Percentiles rank a stretch among this genome's conserved stretches.
Evolutionary conservation across 2,329 filamentous ascomycete species (phyloP).

Genomic region (Penicillium freii): DNA sequence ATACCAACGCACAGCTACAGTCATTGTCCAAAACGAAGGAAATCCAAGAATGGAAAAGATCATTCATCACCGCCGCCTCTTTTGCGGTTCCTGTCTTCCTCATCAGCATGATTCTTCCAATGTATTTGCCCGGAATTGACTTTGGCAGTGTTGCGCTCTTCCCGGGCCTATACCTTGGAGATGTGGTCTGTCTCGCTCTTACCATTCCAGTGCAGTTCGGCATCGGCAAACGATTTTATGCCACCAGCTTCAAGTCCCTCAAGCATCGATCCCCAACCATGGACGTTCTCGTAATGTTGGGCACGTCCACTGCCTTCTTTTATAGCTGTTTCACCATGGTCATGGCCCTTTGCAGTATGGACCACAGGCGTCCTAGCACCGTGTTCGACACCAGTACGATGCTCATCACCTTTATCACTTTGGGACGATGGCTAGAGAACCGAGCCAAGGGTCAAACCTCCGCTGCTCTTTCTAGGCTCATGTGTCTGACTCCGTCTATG

Average conservation of each 20-base stretch:
- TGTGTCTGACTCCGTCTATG: conserved; percentile 96
- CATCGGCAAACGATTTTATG: conserved; percentile 89
- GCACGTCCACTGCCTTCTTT: conserved; percentile 93
- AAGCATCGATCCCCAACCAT: conserved; percentile 91
- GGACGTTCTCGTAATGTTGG: conserved; percentile 92
- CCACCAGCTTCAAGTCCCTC: conserved; percentile 88
- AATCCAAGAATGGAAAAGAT: conserved; percentile 85
- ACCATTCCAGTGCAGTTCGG: conserved; percentile 96
- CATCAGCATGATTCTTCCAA: conserved; percentile 90
- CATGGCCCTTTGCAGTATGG: conserved; percentile 71
- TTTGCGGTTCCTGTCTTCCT: conserved; percentile 91
- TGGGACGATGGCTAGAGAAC: conserved; percentile 91
- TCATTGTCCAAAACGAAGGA: conserved; percentile 95
- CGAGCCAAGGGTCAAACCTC: conserved; percentile 94
- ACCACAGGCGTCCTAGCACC: conserved; percentile 77
- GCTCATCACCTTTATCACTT: conserved; percentile 91
- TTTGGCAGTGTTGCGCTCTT: conserved; percentile 67
- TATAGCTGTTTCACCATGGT: conserved; percentile 88
- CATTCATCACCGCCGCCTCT: conserved; percentile 71
- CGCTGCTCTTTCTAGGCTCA: conserved; percentile 84
- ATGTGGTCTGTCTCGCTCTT: conserved; percentile 76
- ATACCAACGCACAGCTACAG: conserved; percentile 95
- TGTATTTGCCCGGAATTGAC: conserved; percentile 73
- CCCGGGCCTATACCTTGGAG: conserved; percentile 80
- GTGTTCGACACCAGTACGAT: conserved; percentile 98